Evolutionary conservation across 1,284 basidiomycete species (phyloP).

Genomic region (Crucibulum parvulum): DNA sequence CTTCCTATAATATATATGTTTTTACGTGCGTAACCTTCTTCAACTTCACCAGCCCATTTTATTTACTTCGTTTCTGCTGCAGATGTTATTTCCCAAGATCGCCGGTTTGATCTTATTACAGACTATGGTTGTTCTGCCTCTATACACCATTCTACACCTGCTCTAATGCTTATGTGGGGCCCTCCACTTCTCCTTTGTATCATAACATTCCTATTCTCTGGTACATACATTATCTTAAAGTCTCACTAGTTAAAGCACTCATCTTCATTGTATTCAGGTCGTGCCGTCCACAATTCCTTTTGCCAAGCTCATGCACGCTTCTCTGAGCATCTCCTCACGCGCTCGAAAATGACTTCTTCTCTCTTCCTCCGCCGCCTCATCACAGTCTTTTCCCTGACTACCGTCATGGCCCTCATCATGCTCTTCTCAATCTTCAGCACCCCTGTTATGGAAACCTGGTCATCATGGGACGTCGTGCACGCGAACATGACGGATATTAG

Average conservation of each 20-base stretch:
- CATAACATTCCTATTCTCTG: slow-evolving; percentile 47
- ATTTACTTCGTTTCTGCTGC: slow-evolving; percentile 1
- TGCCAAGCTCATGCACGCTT: too few species aligned
- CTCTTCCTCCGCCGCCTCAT: too few species aligned
- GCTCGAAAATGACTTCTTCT: too few species aligned
- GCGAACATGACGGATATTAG: slow-evolving; percentile 35
- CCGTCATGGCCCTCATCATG: too few species aligned
- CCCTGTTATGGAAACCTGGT: too few species aligned
- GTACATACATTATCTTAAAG: slow-evolving; percentile 22
- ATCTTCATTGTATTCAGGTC: slow-evolving; percentile 24
- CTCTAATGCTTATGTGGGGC: slow-evolving; percentile 62
- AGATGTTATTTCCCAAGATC: slow-evolving; percentile 73
- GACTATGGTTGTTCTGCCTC: slow-evolving; percentile 71
- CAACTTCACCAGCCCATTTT: neutral
- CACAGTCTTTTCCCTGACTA: too few species aligned
- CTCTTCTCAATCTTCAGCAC: too few species aligned
- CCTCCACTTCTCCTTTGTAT: slow-evolving; percentile 59
- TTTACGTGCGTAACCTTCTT: slow-evolving; percentile 54
- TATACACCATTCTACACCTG: slow-evolving; percentile 56
- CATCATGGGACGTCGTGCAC: slow-evolving; percentile 26
- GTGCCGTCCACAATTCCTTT: too few species aligned
- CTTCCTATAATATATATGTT: slow-evolving; percentile 63
- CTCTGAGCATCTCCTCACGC: too few species aligned
- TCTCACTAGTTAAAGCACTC: too few species aligned
- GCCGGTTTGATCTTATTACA: slow-evolving; percentile 71